Evolutionary conservation across 306 rosid species (phyloP).

Genomic region (Malus domestica): DNA sequence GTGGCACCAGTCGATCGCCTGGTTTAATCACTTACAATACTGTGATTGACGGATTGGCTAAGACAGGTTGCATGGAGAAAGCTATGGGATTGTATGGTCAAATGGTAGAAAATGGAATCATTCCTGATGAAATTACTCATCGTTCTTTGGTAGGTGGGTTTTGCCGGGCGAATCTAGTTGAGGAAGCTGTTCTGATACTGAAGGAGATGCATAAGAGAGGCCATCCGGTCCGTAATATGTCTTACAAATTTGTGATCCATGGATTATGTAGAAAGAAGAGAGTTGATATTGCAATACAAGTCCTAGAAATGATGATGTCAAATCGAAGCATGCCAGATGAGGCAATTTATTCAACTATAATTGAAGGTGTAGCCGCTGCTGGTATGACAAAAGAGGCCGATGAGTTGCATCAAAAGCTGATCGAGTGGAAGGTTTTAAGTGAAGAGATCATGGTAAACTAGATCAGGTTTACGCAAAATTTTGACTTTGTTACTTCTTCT

Average conservation of each 20-base stretch:
- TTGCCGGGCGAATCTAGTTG: conserved; percentile 39
- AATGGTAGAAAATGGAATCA: conserved; percentile 49
- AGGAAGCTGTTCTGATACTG: conserved; percentile 54
- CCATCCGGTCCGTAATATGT: conserved; percentile 28
- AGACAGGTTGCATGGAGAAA: conserved; percentile 44
- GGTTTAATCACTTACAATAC: conserved; percentile 66
- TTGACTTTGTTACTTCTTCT: conserved; percentile 18
- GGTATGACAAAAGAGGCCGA: conserved; percentile 73
- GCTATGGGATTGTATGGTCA: conserved; percentile 51
- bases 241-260: conserved; percentile 52
- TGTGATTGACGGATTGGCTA: conserved; percentile 61
- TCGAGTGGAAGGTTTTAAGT: conserved; percentile 45
- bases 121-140: conserved; percentile 74
- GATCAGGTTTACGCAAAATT: conserved; percentile 20
- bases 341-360: conserved; percentile 40
- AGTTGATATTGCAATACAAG: conserved; percentile 65
- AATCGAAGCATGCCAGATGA: conserved; percentile 46
- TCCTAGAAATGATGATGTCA: conserved; percentile 65
- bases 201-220: conserved; percentile 36
- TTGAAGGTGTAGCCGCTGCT: conserved; percentile 52
- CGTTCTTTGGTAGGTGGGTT: conserved; percentile 56
- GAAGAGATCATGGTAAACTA: conserved; percentile 24
- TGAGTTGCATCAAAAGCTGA: conserved; percentile 57
- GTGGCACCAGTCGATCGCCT: conserved; percentile 51
- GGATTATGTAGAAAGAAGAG: conserved; percentile 54